These are phyloP conservation scores for Trypanosoma vivax DNA, from an alignment of 208 protist species.

Conservation along the genomic window DNA sequence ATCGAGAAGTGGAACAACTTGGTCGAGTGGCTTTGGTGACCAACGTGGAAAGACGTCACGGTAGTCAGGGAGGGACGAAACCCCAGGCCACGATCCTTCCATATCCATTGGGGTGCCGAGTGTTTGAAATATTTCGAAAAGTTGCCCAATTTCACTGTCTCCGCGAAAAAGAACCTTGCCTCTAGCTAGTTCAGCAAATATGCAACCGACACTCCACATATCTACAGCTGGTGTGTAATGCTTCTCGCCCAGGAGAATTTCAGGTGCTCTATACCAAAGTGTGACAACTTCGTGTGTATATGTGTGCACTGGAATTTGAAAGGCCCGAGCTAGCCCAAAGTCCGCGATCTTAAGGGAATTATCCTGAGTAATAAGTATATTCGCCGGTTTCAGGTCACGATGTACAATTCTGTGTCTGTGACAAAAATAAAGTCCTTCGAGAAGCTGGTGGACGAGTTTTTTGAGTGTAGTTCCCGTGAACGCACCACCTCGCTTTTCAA, in stretches of 20 bases:
- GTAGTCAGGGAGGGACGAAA: constrained; percentile 96
- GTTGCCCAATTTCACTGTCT: constrained; percentile 96
- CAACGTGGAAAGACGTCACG: constrained; percentile 94
- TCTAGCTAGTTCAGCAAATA: constrained; percentile 97
- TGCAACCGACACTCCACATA: constrained; percentile 99
- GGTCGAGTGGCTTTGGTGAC: constrained; percentile 54
- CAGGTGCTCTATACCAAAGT: constrained; percentile 99
- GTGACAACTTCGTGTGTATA: constrained; percentile 99
- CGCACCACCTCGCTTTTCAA: constrained; percentile 81
- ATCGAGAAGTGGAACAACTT: constrained; percentile 71
- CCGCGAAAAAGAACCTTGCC: constrained; percentile 96
- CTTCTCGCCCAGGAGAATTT: constrained; percentile 98
- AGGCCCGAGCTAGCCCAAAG: constrained; percentile 97
- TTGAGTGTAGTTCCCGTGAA: constrained; percentile 79
- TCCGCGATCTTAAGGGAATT: constrained; percentile 90
- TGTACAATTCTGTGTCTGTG: constrained; percentile 92
- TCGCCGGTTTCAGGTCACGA: constrained; percentile 95
- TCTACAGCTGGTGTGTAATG: constrained; percentile 99
- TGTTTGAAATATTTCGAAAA: constrained; percentile 98
- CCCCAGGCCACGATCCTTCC: constrained; percentile 94
- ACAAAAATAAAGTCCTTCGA: constrained; percentile 90
- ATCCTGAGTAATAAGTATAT: constrained; percentile 87
- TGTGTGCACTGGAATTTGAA: constrained; percentile 97
- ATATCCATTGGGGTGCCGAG: constrained; percentile 94
- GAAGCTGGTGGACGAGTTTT: constrained; percentile 83